Evolutionary conservation across 257 asterid genomes (phyloP).

Genomic region (Penstemon eatonii): DNA sequence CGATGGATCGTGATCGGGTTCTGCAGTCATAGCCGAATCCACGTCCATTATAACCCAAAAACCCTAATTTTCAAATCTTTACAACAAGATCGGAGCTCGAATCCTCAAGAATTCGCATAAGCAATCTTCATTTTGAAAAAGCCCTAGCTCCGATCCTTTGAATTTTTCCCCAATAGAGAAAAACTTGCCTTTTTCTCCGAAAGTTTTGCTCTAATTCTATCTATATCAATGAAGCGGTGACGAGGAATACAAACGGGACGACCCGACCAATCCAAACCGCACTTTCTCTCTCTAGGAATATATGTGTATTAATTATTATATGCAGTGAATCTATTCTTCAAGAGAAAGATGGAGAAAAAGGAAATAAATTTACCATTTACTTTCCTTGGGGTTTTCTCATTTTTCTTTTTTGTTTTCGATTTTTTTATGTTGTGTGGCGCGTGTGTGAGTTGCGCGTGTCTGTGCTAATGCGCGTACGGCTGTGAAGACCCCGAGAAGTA

Average conservation of each 20-base stretch:
- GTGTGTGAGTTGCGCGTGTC: not conserved
- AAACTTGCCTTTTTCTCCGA: slow-evolving; percentile 18
- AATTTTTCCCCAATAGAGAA: slow-evolving; percentile 12
- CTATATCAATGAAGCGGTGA: slow-evolving; percentile 26
- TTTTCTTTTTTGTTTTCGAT: not conserved
- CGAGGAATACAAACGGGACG: slow-evolving; percentile 33
- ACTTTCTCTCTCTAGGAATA: slow-evolving; percentile 35
- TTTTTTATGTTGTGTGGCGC: not conserved
- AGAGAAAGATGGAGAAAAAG: slow-evolving; percentile 1
- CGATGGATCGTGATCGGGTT: slow-evolving; percentile 68
- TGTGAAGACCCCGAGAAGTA: slow-evolving; percentile 20
- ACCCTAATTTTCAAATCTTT: slow-evolving; percentile 46
- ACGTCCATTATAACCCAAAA: slow-evolving; percentile 67
- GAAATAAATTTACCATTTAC: not conserved
- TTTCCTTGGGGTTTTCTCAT: not conserved
- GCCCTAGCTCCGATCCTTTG: slow-evolving; percentile 48
- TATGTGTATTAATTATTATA: no score
- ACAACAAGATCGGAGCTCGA: slow-evolving; percentile 56
- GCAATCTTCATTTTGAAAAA: slow-evolving; percentile 39
- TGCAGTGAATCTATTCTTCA: not conserved
- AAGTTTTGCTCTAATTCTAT: slow-evolving; percentile 7
- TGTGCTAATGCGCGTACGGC: not conserved
- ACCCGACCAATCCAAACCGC: slow-evolving; percentile 46
- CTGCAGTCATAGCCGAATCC: slow-evolving; percentile 73
- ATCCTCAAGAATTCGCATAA: slow-evolving; percentile 49